Evolutionary conservation across 176 grass and related monocot species (phyloP), one percentile per base, ranked within the genome.

Genomic region (Phoenix dactylifera): DNA sequence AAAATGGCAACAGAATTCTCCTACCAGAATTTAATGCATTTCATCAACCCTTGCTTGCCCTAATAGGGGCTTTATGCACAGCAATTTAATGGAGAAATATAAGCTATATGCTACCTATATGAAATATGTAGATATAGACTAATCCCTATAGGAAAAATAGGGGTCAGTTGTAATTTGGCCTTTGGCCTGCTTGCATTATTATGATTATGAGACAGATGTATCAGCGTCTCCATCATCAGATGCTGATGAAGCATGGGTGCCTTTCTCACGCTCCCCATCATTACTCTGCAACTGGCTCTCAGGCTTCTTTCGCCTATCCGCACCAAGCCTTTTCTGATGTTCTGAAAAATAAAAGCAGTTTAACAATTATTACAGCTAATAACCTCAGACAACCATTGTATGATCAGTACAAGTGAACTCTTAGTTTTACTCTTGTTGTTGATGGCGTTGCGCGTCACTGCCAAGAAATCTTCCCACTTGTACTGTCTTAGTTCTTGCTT

Each of bases 371-470:
- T 39, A 55, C 15, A 48, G 9, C 54, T 59, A 16, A 18, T 25
- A 48, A 23, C 4, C 12, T 19, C 62, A 58, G 54, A 26, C 23
- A 65, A 66, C 32, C n/a, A 74, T 62, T 12, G 49, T 19, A 55
- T 53, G 3, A 22, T 15, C 23, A 58, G 72, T 26, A 6, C 26
- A 72, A 10, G 65, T 28, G 25, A 59, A 26, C n/a, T 55, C 55
- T 54, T 59, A 5, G 24, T 62, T 71, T 74, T 88, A 98, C 93
- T 98, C 81, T 98, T 98, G 87, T 73, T 88, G 78, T 80, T 98
- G 75, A 98, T 98, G 63, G 88, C 74, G 63, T 77, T 88, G 51
- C 93, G 87, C 4, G 93, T 98, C 58, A 83, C 52, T 48, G 79
- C 66, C 67, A 98, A 68, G 60, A 98, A 98, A 28, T 67, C 84